A percentile compares a stretch with the other conserved stretches of the same genome.
Evolutionary conservation across 1,284 basidiomycete genomes (phyloP).

Genomic region (Pholiota adiposa): DNA sequence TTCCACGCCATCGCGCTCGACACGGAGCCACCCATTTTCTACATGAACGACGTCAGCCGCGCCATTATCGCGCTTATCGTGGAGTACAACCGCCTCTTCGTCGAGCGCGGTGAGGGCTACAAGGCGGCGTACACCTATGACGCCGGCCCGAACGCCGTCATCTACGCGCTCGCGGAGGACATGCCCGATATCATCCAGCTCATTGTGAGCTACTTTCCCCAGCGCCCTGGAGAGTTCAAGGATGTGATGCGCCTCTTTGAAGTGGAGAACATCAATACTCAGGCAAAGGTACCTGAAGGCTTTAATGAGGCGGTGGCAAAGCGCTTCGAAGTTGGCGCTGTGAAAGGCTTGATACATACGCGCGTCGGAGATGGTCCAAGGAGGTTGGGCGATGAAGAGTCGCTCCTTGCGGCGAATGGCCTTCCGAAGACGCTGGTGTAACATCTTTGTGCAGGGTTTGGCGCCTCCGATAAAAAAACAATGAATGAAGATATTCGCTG

Average conservation of each 20-base stretch:
- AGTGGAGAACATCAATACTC: slow-evolving; percentile 36
- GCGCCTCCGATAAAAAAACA: too few species aligned
- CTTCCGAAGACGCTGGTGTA: slow-evolving; percentile 52
- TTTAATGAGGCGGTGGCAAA: slow-evolving; percentile 84
- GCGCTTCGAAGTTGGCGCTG: slow-evolving; percentile 73
- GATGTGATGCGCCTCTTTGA: slow-evolving; percentile 75
- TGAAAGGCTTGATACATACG: slow-evolving; percentile 91
- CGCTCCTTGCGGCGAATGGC: slow-evolving; percentile 60
- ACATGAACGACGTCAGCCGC: slow-evolving; percentile 96
- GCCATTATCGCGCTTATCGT: slow-evolving; percentile 87
- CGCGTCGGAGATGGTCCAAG: slow-evolving; percentile 91
- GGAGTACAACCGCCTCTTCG: slow-evolving; percentile 90
- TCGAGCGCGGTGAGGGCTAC: slow-evolving; percentile 63
- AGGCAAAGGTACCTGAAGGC: slow-evolving; percentile 59
- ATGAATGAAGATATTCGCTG: too few species aligned
- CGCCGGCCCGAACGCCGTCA: slow-evolving; percentile 98
- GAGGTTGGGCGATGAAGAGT: slow-evolving; percentile 56
- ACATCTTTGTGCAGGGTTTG: too few species aligned
- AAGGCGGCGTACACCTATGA: slow-evolving; percentile 98
- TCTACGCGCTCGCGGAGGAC: slow-evolving; percentile 86
- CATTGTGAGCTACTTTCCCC: slow-evolving; percentile 85
- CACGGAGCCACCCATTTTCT: slow-evolving; percentile 97
- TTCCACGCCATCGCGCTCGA: slow-evolving; percentile 99
- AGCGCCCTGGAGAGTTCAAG: slow-evolving; percentile 66
- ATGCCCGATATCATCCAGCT: slow-evolving; percentile 79